These are phyloP conservation scores for Fusarium secorum DNA, from an alignment of 2,329 filamentous ascomycete genomes.

Conservation along the genomic window DNA sequence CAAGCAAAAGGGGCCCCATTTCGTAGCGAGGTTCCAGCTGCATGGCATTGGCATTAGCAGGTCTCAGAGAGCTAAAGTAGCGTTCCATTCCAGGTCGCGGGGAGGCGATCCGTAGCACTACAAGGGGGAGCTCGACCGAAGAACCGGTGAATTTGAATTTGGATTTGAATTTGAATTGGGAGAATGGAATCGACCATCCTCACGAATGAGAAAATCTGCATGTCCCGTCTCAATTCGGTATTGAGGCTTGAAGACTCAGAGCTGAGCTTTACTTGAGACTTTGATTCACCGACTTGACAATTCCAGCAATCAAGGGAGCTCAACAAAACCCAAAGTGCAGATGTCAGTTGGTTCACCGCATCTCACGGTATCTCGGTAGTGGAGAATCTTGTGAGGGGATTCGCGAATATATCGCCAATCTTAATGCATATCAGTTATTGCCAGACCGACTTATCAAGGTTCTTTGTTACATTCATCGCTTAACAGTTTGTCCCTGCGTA, in stretches of 20 bases:
- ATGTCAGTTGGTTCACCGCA: not conserved
- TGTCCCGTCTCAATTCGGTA: not conserved
- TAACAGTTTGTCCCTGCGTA: constrained; percentile 11
- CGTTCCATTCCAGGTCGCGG: constrained; percentile 26
- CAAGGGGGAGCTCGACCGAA: constrained; percentile 14
- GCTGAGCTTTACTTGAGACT: constrained; percentile 18
- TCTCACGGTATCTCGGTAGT: not conserved
- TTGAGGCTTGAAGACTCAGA: constrained; percentile 20
- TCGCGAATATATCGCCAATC: constrained; percentile 2
- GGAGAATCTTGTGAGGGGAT: not conserved
- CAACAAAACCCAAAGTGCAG: not conserved
- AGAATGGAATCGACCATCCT: constrained; percentile 1
- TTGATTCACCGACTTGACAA: not conserved
- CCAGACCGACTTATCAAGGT: constrained; percentile 1
- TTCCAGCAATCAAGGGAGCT: not conserved
- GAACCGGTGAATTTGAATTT: constrained; percentile 4
- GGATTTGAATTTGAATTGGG: not conserved
- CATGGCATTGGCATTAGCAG: constrained; percentile 7
- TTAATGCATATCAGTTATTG: not conserved
- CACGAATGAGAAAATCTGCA: not conserved
- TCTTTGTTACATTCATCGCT: not conserved
- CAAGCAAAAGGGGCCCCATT: constrained; percentile 3
- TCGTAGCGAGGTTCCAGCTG: constrained; percentile 3
- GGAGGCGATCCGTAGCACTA: constrained; percentile 27
- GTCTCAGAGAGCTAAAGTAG: constrained; percentile 8